Base-by-base conservation (phyloP, 345 rosid species). In the Cardamine resedifolia region DNA sequence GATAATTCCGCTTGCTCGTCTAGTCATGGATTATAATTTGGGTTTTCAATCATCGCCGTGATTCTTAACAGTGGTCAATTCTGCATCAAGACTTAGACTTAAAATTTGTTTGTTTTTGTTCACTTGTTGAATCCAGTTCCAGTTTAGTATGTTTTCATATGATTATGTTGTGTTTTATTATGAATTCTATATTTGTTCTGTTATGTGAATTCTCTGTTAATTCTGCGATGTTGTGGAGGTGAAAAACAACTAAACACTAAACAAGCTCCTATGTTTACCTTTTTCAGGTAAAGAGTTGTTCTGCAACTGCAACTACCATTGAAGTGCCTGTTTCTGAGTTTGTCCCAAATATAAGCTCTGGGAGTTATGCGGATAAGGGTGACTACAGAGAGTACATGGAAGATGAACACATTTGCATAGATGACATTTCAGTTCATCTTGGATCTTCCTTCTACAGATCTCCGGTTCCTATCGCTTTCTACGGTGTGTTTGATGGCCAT, bases 401-500 rank as follows among this genome's bases (percentile, higher is more conserved):
- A 83, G 98, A 93, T 72, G 86, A 89, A 15, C 81, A 86, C 76
- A 50, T 90, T 68, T 87, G 98, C 85, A 90, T 90, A 11, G 81
- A 78, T 16, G 84, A 90, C 68, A 64, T 93, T 73, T 84, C 90
- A 49, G 73, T 72, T 75, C 81, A 78, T 34, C 92, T 84, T 73
- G 94, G 87, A 0, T 68, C 69, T 52, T 61, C 78, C 49, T 75
- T 66, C 57, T 38, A 38, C 26, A 73, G 71, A 70, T 81, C 57
- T 79, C 63, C 52, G 23, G 82, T 80, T 10, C 70, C 85, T 15
- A 76, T 85, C 28, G 81, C 92, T 71, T 89, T 93, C 80, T 90
- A 85, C 76, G 97, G 96, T 61, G 97, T 90, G 30, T 93, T 93
- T 64, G 96, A 88, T 81, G 98, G 98, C 20, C 98, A 93, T 58